Base-by-base conservation (phyloP, 495 filamentous ascomycete species). In the Penicillium pulvis region DNA sequence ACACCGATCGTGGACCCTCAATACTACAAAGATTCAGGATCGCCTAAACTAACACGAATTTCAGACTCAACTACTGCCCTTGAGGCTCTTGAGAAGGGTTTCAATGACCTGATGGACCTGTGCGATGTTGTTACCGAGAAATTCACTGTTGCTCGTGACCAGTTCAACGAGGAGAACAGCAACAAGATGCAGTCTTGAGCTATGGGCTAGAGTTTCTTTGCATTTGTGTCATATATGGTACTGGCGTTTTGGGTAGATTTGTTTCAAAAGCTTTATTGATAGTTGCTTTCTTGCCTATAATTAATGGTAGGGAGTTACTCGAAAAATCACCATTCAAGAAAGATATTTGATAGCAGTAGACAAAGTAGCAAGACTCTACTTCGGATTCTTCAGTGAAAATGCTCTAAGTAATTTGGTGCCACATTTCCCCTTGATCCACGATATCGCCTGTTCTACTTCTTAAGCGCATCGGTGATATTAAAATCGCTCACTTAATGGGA, bases 111-210 rank as follows among this genome's bases (percentile, higher is more conserved):
- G 42, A 88, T 90, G 75, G 92, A 93, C 44, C 80, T 98, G 24
- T 98, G 94, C 64, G 92, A 97, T 70, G 88, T 96, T 16, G 91
- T 98, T 4, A 81, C 85, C 19, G 90, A 95, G 26, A 91, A 93
- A 66, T 98, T 97, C 73, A 84, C 83, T 30, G 74, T 59, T 16
- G 80, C 87, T 23, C 79, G 87, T 48, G 82, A 90, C 47, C 78
- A 82, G 2, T 93, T 89, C 69, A 81, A 80, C 45, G 82, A 73
- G 16, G 63, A 69, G 48, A 63, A 71, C 59, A 67, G 51, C 7
- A 64, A 76, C 62, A 59, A 62, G 47, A 79, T 79, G 76, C 59
- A 69, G 60, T 63, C 68, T 14, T 80, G 60, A 66, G 44, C 16
- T 5, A 35, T 33, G 24, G 8, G 41, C 6, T 48, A 36, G 53